Conservation (phyloP, 805 yeast genomes). For the Sugiyamaella marilandica region DNA sequence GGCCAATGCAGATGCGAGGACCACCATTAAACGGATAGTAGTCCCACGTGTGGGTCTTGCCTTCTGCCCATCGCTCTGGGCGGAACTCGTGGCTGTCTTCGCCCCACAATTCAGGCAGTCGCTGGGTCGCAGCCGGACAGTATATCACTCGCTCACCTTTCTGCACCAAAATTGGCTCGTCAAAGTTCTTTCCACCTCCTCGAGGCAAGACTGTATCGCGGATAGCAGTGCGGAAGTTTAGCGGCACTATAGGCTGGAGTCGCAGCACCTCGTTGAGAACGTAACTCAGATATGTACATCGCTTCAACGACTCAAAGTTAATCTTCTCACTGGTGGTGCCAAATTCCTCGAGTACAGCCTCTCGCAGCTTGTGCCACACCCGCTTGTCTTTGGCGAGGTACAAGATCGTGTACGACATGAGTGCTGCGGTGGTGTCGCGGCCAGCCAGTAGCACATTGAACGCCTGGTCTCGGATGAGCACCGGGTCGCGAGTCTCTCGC, state of each 20-base stretch:
- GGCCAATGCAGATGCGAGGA: constrained; percentile 52
- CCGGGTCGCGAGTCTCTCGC: constrained; percentile 47
- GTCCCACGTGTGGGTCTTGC: constrained; percentile 41
- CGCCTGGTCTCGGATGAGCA: constrained; percentile 46
- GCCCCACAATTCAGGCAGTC: constrained; percentile 40
- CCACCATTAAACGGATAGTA: constrained; percentile 54
- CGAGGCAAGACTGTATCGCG: constrained; percentile 46
- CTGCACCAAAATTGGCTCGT: constrained; percentile 38
- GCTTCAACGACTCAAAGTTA: constrained; percentile 46
- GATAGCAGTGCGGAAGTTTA: constrained; percentile 44
- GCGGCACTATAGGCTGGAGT: constrained; percentile 49
- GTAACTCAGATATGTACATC: constrained; percentile 43
- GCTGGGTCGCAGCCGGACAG: constrained; percentile 41
- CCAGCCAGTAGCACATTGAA: constrained; percentile 51
- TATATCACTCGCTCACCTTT: constrained; percentile 43
- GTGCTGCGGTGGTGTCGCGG: constrained; percentile 52
- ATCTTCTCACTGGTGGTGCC: constrained; percentile 27
- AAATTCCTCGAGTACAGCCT: constrained; percentile 36
- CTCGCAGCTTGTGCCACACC: constrained; percentile 35
- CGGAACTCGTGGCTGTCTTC: constrained; percentile 31
- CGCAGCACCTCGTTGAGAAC: constrained; percentile 48
- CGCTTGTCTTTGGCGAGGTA: constrained; percentile 42
- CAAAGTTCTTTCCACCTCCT: constrained; percentile 46
- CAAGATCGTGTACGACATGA: constrained; percentile 42
- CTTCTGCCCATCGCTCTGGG: constrained; percentile 39